Evolutionary conservation across 768 basidiomycete species (phyloP).

Genomic region (Calocera viscosa): DNA sequence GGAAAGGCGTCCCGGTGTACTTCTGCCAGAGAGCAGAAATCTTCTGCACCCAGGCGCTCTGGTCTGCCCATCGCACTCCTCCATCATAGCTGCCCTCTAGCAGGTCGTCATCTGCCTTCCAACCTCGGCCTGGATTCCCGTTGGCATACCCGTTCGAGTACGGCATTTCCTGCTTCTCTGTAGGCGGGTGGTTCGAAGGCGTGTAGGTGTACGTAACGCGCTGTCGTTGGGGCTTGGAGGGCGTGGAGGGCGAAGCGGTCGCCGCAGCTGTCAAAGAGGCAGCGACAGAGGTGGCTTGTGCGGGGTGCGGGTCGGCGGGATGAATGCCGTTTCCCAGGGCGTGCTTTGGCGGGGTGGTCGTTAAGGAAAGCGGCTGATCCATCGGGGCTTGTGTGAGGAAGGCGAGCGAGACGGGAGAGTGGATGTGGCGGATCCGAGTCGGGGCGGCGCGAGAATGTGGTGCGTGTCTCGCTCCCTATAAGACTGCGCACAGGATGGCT

Average conservation of each 20-base stretch:
- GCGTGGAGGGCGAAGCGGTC: neutral
- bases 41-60: neutral
- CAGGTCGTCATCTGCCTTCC: neutral
- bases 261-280: too few relatives aligned
- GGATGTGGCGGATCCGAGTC: conserved; percentile 1
- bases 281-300: neutral
- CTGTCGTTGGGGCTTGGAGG: neutral
- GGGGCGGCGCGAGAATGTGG: neutral
- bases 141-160: neutral
- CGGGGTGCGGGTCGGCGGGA: neutral
- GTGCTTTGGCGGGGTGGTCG: neutral
- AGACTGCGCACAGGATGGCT: neutral
- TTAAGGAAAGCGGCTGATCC: neutral
- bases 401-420: neutral
- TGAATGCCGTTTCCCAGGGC: neutral
- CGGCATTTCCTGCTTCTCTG: neutral
- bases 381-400: too few relatives aligned
- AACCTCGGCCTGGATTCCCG: neutral
- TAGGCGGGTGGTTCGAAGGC: neutral
- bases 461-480: neutral
- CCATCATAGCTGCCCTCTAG: neutral
- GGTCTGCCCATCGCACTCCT: conserved; percentile 7
- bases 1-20: conserved; percentile 4
- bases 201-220: conserved; percentile 9
- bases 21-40: conserved; percentile 4